phyloP scores from a whole-genome alignment of 2,329 filamentous ascomycete species.

The Helminthosporium solani region DNA sequence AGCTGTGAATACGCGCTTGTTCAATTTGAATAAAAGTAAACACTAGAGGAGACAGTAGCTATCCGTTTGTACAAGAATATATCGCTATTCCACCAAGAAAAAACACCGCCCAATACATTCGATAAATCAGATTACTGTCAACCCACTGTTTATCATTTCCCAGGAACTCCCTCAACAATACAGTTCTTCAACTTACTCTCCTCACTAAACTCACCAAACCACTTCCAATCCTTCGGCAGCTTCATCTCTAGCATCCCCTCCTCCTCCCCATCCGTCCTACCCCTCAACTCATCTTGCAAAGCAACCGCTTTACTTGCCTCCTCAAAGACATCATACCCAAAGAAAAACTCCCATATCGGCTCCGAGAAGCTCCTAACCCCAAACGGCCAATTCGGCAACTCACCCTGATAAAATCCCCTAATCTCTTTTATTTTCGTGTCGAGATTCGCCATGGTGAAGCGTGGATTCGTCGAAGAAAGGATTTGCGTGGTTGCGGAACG shows the following conservation, averaged over 20 bases:
- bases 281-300: background rate
- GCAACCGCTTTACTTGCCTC: constrained; percentile 12
- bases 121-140: no score
- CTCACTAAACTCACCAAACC: constrained; percentile 1
- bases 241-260: background rate
- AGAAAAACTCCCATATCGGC: constrained; percentile 13
- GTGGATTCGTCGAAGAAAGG: constrained; percentile 8
- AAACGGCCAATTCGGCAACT: constrained; percentile 10
- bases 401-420: constrained; percentile 12
- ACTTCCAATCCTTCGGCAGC: constrained; percentile 2
- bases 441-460: constrained; percentile 11
- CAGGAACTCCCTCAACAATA: background rate
- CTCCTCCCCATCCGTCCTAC: background rate
- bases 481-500: constrained; percentile 17
- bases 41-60: no score
- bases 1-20: no score
- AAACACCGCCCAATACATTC: no score
- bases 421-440: constrained; percentile 9
- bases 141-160: background rate
- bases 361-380: constrained; percentile 3
- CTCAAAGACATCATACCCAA: constrained; percentile 15
- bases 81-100: no score
- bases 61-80: no score
- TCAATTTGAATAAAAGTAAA: no score
- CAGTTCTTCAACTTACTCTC: background rate